Conservation (phyloP, 768 basidiomycete species). For the Trametes cubensis region DNA sequence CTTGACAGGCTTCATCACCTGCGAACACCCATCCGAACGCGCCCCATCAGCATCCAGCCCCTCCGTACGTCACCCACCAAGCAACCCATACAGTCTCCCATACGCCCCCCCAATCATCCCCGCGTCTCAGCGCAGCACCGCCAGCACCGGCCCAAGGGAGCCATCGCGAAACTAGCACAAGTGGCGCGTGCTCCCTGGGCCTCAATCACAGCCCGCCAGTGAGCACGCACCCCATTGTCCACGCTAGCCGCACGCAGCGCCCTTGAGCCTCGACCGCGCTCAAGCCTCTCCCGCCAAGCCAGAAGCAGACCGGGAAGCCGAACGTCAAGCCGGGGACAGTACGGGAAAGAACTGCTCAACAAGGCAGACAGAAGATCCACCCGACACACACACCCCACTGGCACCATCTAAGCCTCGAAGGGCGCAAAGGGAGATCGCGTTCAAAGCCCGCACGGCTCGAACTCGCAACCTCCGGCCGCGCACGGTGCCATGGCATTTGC, state of each 20-base stretch:
- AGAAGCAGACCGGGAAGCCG: slow-evolving; percentile 1
- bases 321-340: too few species aligned
- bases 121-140: slow-evolving; percentile 1
- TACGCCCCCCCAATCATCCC: not conserved
- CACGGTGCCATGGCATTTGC: not conserved
- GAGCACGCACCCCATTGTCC: not conserved
- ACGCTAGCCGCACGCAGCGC: not conserved
- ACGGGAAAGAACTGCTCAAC: not conserved
- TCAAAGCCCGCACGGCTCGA: slow-evolving; percentile 6
- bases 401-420: not conserved
- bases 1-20: slow-evolving; percentile 55
- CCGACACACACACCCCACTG: not conserved
- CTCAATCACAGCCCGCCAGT: not conserved
- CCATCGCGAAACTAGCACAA: not conserved
- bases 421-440: slow-evolving; percentile 1
- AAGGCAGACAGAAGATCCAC: slow-evolving; percentile 9
- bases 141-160: not conserved
- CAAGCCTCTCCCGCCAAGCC: not conserved
- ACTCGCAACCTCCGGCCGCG: not conserved
- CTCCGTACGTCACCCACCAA: slow-evolving; percentile 30
- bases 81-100: slow-evolving; percentile 21
- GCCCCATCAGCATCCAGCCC: slow-evolving; percentile 14
- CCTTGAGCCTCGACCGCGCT: not conserved
- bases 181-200: too few species aligned
- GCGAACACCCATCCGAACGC: slow-evolving; percentile 9